phyloP scores from a whole-genome alignment of 2,329 filamentous ascomycete species.

The Fusarium sulawesiense region DNA sequence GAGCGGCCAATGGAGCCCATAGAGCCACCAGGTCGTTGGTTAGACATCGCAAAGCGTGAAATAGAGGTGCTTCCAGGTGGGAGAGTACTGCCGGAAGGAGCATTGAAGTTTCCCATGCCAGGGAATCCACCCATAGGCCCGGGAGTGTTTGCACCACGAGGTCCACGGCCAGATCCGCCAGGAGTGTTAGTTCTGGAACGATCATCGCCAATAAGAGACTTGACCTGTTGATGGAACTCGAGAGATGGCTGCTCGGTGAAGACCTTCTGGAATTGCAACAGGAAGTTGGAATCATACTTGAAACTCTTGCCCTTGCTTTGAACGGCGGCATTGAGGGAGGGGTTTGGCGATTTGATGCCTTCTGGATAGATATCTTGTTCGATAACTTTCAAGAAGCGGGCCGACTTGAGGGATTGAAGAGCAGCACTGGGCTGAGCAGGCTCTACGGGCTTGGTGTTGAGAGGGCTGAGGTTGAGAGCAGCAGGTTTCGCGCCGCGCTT shows the following conservation, averaged over 20 bases:
- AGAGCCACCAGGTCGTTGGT: constrained; percentile 50
- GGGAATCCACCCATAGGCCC: constrained; percentile 52
- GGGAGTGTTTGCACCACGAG: constrained; percentile 18
- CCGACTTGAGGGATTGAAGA: constrained; percentile 91
- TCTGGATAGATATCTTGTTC: constrained; percentile 83
- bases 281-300: constrained; percentile 94
- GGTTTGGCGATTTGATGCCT: constrained; percentile 89
- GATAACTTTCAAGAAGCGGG: constrained; percentile 85
- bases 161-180: constrained; percentile 29
- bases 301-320: constrained; percentile 84
- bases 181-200: constrained; percentile 57
- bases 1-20: constrained; percentile 53
- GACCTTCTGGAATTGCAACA: constrained; percentile 94
- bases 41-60: constrained; percentile 77
- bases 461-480: constrained; percentile 84
- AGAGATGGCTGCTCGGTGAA: constrained; percentile 97
- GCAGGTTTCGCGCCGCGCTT: constrained; percentile 81
- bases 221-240: constrained; percentile 93
- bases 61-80: constrained; percentile 82
- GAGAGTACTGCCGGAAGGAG: constrained; percentile 65
- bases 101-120: constrained; percentile 78
- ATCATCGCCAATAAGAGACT: constrained; percentile 81
- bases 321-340: constrained; percentile 84
- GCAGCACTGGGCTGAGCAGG: constrained; percentile 93
- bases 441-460: constrained; percentile 87